Evolutionary conservation across 768 basidiomycete species (phyloP), one percentile per base, ranked within the genome.

Genomic region (Tylopilus plumbeoviolaceoides): DNA sequence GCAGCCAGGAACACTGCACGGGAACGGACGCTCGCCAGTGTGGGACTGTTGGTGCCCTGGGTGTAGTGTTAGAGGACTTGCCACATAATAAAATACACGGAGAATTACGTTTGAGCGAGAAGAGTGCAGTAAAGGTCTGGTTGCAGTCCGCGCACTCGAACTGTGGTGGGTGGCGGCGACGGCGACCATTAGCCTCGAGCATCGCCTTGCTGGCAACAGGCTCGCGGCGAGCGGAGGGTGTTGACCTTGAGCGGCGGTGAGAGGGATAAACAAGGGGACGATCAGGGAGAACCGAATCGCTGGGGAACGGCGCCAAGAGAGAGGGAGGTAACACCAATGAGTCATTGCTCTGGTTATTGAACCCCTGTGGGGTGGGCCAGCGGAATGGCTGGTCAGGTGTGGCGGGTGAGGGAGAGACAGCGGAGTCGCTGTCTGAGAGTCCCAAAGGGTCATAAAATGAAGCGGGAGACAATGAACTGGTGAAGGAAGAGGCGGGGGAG

Each of bases 101-200:
- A 30, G 33, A 61, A 69, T 62, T 38, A 69, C 68, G 68, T 41
- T 55, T 71, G 45, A 70, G 57, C 17, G 70, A 71, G 45, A 71
- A 71, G 0, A 56, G 45, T 2, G 68, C 68, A 14, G 68, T 69
- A 17, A 69, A 69, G 0, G 64, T 63, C 33, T 69, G 68, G 0
- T 18, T 14, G 36, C 68, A 69, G 0, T 60, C 57, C 0, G 20
- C 6, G 14, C 68, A 69, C 3, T 0, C 1, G 8, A 59, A 59
- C 9, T 55, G 56, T 17, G 70, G 53, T 3, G 62, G 56, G 47
- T 69, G 70, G 25, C 63, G 60, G 11, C 68, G 70, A 17, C 68
- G 70, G 1, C 65, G 59, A 46, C 60, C 49, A 21, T 69, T 69
- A 0, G 68, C 68, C 21, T 69, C 63, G 3, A 68, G 58, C 69